These are phyloP conservation scores for Omphalea diandra DNA, from an alignment of 441 rosid species.

Conservation along the genomic window DNA sequence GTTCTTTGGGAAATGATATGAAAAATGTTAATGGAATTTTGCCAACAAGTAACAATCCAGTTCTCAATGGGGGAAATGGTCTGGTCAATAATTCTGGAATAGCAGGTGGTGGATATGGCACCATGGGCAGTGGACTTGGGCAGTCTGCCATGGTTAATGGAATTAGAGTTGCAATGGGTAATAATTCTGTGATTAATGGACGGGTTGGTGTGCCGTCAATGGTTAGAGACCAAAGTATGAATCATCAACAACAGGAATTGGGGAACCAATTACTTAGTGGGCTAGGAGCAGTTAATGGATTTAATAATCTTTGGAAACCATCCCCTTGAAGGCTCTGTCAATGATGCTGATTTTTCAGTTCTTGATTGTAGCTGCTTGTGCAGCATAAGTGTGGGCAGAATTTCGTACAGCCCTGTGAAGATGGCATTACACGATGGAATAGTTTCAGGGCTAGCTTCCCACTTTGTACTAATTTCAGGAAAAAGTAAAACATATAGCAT, in stretches of 20 bases:
- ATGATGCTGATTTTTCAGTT: conserved; percentile 19
- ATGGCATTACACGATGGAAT: conserved; percentile 26
- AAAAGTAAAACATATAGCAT: conserved; percentile 49
- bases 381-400: conserved; percentile 36
- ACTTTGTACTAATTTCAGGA: conserved; percentile 53
- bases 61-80: conserved; percentile 45
- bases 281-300: conserved; percentile 79
- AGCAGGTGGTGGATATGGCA: conserved; percentile 53
- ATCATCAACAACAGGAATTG: conserved; percentile 66
- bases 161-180: conserved; percentile 58
- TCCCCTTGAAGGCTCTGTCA: conserved; percentile 40
- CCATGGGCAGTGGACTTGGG: conserved; percentile 59
- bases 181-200: conserved; percentile 63
- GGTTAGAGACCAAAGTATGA: conserved; percentile 61
- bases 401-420: conserved; percentile 36
- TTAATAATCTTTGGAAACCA: conserved; percentile 78
- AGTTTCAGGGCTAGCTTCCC: conserved; percentile 36
- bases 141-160: conserved; percentile 67
- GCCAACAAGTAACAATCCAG: conserved; percentile 45
- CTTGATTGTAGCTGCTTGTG: conserved; percentile 33
- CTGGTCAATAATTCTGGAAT: conserved; percentile 46
- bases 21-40: conserved; percentile 53
- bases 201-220: conserved; percentile 55
- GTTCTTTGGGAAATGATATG: conserved; percentile 57
- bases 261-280: conserved; percentile 77